phyloP scores from a whole-genome alignment of 202 grass and related monocot species.

The Carex arenaria region DNA sequence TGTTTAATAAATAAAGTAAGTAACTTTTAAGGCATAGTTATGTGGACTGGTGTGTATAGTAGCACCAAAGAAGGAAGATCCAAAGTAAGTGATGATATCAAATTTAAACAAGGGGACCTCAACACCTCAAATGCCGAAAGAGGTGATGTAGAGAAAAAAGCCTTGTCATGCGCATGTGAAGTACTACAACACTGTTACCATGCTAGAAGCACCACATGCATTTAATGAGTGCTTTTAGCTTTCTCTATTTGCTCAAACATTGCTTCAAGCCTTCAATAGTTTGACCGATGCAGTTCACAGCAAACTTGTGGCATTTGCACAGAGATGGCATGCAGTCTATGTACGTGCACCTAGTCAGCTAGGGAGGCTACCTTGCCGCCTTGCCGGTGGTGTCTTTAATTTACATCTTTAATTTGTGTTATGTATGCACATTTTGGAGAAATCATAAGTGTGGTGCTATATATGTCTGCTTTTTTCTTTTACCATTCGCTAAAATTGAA shows the following conservation, averaged over 20 bases:
- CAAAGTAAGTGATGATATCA: constrained; percentile 2
- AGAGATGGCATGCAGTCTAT: neutral
- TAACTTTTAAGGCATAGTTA: neutral
- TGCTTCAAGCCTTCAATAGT: neutral
- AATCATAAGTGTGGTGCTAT: neutral
- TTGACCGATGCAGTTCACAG: neutral
- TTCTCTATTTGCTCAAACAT: constrained; percentile 28
- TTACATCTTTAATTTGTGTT: neutral
- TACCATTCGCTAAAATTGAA: too few relatives aligned
- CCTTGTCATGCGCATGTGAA: constrained; percentile 20
- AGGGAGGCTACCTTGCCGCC: neutral
- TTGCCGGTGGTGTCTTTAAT: neutral
- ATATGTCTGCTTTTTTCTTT: too few relatives aligned
- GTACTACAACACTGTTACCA: constrained; percentile 1
- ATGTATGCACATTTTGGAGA: neutral
- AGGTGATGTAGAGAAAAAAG: constrained; percentile 2
- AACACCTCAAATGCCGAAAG: constrained; percentile 18
- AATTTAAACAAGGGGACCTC: constrained; percentile 5
- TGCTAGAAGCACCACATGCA: constrained; percentile 4
- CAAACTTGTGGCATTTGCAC: constrained; percentile 17
- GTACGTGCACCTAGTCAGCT: neutral
- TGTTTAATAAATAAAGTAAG: neutral
- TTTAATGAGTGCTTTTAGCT: constrained; percentile 10
- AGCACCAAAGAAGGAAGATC: constrained; percentile 9
- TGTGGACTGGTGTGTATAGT: neutral